These are phyloP conservation scores for Cylindrodendrum hubeiense DNA, from an alignment of 2,329 filamentous ascomycete species.

Conservation along the genomic window DNA sequence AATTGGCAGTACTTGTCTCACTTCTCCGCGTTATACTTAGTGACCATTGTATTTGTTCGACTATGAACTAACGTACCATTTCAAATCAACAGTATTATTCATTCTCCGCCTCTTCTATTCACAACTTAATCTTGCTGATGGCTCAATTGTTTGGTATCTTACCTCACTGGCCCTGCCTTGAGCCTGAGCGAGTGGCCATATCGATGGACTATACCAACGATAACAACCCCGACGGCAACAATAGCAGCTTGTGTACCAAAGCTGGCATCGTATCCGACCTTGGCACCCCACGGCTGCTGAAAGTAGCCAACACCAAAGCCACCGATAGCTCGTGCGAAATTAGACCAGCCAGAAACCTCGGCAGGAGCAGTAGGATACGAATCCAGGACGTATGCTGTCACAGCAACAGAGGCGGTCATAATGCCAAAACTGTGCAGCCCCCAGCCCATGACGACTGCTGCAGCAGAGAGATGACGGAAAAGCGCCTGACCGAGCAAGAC, in stretches of 20 bases:
- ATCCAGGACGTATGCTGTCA: slow-evolving; percentile 62
- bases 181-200: slow-evolving; percentile 20
- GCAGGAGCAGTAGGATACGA: slow-evolving; percentile 62
- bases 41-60: too few species aligned
- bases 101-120: too few species aligned
- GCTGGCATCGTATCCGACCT: slow-evolving; percentile 51
- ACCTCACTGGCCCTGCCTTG: slow-evolving; percentile 29
- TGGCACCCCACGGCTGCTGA: slow-evolving; percentile 57
- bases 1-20: too few species aligned
- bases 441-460: slow-evolving; percentile 51
- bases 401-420: slow-evolving; percentile 62
- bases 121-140: too few species aligned
- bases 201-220: slow-evolving; percentile 31
- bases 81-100: too few species aligned
- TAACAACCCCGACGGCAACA: slow-evolving; percentile 24
- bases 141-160: background rate
- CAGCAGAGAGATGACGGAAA: slow-evolving; percentile 53
- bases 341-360: slow-evolving; percentile 60
- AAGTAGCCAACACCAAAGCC: slow-evolving; percentile 63
- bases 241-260: slow-evolving; percentile 54
- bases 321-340: slow-evolving; percentile 52
- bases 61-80: too few species aligned
- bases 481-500: slow-evolving; percentile 66
- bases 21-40: too few species aligned
- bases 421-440: slow-evolving; percentile 68